Evolutionary conservation across 805 yeast species (phyloP).

Genomic region (Candida vaughaniae): DNA sequence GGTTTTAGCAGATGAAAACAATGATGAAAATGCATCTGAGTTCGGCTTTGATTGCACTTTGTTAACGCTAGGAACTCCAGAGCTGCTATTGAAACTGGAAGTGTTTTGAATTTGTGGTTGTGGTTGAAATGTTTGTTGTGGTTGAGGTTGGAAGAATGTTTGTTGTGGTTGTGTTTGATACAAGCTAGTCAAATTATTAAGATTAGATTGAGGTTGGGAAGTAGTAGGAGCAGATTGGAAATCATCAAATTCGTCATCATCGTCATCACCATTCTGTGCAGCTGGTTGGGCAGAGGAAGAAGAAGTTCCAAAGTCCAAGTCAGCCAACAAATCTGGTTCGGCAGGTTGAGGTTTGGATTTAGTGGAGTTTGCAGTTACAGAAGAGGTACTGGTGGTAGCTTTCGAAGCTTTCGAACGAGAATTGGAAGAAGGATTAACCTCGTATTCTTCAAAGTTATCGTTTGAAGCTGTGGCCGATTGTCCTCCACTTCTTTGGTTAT

Average conservation of each 20-base stretch:
- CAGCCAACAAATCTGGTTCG: constrained; percentile 50
- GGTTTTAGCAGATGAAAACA: constrained; percentile 65
- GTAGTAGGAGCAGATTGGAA: constrained; percentile 65
- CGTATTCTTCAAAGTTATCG: constrained; percentile 61
- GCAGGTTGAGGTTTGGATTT: constrained; percentile 30
- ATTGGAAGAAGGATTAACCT: constrained; percentile 35
- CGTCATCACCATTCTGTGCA: constrained; percentile 32
- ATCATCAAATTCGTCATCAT: constrained; percentile 78
- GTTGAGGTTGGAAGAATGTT: constrained; percentile 18
- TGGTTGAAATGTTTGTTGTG: constrained; percentile 6
- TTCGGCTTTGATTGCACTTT: constrained; percentile 42
- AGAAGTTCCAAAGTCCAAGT: constrained; percentile 42
- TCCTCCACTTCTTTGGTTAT: constrained; percentile 18
- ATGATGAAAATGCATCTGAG: constrained; percentile 70
- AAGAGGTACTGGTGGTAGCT: constrained; percentile 38
- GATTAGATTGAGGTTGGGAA: constrained; percentile 16
- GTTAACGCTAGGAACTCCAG: constrained; percentile 35
- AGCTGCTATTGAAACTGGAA: constrained; percentile 1
- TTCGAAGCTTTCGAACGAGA: constrained; percentile 22
- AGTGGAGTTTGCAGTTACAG: constrained; percentile 29
- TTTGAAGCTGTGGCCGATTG: constrained; percentile 29
- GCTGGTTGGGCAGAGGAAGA: constrained; percentile 17
- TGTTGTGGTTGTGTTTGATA: constrained; percentile 17
- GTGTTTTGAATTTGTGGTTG: constrained; percentile 4
- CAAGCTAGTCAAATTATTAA: constrained; percentile 27